These are phyloP conservation scores for Earliella scabrosa DNA, from an alignment of 1,284 basidiomycete genomes.

Conservation along the genomic window DNA sequence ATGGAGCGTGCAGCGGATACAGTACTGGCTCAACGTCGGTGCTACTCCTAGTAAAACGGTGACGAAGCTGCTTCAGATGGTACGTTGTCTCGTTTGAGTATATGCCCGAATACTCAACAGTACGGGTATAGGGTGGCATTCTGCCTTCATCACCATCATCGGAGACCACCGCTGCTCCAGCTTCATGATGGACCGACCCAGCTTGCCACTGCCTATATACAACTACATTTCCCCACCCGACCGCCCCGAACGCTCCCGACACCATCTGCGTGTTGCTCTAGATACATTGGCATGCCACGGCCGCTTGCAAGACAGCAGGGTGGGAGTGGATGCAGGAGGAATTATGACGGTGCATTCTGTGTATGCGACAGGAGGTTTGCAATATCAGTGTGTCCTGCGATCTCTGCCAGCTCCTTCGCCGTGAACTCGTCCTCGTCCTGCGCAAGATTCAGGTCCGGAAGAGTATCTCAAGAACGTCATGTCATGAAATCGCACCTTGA, in stretches of 20 bases:
- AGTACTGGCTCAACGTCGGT: constrained; percentile 87
- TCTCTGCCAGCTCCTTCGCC: constrained; percentile 65
- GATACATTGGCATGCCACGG: background rate
- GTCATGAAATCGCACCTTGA: constrained; percentile 53
- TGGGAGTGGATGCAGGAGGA: background rate
- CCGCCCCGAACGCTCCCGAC: background rate
- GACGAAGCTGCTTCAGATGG: constrained; percentile 79
- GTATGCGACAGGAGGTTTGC: constrained; percentile 46
- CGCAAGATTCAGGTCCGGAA: constrained; percentile 1
- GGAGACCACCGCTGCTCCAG: background rate
- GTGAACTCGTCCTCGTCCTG: constrained; percentile 78
- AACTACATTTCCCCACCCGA: too few relatives aligned
- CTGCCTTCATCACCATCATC: constrained; percentile 1
- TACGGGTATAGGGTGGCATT: constrained; percentile 44
- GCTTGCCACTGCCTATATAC: too few relatives aligned
- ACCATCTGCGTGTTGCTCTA: background rate
- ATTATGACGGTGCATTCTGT: constrained; percentile 12
- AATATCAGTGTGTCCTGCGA: constrained; percentile 70
- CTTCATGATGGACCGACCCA: background rate
- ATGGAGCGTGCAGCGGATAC: constrained; percentile 91
- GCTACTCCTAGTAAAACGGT: constrained; percentile 85
- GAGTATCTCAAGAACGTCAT: background rate
- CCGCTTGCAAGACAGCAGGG: background rate
- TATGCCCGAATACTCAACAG: background rate
- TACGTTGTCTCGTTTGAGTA: constrained; percentile 45